Conservation (phyloP, 805 yeast species). For the Priceomyces fermenticarens region DNA sequence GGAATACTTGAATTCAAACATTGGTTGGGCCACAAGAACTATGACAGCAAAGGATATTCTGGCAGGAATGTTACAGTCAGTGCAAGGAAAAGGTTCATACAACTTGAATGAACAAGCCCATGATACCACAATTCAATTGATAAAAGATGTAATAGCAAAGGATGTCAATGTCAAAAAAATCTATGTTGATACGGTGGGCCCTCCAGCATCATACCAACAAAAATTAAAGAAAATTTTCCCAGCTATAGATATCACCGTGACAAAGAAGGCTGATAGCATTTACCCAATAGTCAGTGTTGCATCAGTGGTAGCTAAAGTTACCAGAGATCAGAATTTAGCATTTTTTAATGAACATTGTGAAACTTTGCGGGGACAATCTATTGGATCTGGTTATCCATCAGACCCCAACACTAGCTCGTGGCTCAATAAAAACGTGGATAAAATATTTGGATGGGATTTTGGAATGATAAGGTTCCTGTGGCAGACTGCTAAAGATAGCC, state of each 20-base stretch:
- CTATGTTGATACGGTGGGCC: conserved; percentile 96
- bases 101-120: conserved; percentile 96
- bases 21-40: conserved; percentile 87
- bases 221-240: conserved; percentile 75
- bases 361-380: conserved; percentile 34
- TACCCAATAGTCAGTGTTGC: conserved; percentile 94
- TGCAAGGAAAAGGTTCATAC: conserved; percentile 48
- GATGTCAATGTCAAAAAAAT: conserved; percentile 69
- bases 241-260: conserved; percentile 65
- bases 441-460: conserved; percentile 80
- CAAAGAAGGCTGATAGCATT: conserved; percentile 92
- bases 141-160: conserved; percentile 56
- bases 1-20: conserved; percentile 46
- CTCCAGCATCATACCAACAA: conserved; percentile 78
- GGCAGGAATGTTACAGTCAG: conserved; percentile 73
- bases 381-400: conserved; percentile 92
- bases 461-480: conserved; percentile 81
- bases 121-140: conserved; percentile 82
- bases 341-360: conserved; percentile 27
- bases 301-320: conserved; percentile 92
- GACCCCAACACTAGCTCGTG: conserved; percentile 85
- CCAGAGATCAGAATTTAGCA: conserved; percentile 68
- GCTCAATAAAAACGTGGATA: conserved; percentile 62
- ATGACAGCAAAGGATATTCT: conserved; percentile 87
- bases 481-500: conserved; percentile 84